Evolutionary conservation across 768 basidiomycete genomes (phyloP).

Genomic region (Trametes gibbosa): DNA sequence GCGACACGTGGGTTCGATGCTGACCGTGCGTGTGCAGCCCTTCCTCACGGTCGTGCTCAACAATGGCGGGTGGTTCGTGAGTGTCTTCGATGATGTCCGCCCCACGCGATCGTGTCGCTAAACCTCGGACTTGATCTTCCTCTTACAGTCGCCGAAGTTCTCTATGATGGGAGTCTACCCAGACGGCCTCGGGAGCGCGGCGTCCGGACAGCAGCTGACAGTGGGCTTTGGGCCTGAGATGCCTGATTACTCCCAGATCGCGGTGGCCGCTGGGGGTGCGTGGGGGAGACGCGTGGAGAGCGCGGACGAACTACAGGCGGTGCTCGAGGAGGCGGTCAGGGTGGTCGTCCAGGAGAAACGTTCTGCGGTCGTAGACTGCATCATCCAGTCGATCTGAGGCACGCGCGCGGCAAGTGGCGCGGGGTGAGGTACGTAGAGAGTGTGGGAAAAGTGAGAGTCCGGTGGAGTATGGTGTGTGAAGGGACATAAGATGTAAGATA

Average conservation of each 20-base stretch:
- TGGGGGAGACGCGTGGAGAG: conserved; percentile 50
- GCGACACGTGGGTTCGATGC: not conserved
- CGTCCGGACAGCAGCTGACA: conserved; percentile 47
- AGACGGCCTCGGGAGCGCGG: conserved; percentile 44
- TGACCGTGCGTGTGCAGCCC: conserved; percentile 39
- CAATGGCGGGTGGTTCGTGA: conserved; percentile 67
- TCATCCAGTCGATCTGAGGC: conserved; percentile 28
- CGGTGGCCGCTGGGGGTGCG: conserved; percentile 64
- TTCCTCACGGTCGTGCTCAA: conserved; percentile 70
- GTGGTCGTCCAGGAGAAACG: conserved; percentile 56
- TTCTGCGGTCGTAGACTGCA: conserved; percentile 65
- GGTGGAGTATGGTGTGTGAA: not conserved
- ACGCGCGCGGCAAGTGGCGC: not conserved
- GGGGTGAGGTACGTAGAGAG: not conserved
- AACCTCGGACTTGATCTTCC: not conserved
- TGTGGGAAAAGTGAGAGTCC: not conserved
- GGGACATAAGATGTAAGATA: not conserved
- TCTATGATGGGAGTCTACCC: conserved; percentile 70
- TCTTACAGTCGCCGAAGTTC: conserved; percentile 49
- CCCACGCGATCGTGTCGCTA: not conserved
- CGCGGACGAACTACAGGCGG: conserved; percentile 32
- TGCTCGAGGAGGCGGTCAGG: conserved; percentile 48
- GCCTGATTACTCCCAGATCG: conserved; percentile 62
- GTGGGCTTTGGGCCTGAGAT: conserved; percentile 62
- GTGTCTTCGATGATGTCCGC: conserved; percentile 15